Evolutionary conservation across 495 filamentous ascomycete genomes (phyloP), one percentile per base, ranked within the genome.

Genomic region (Penicillium samsonianum): DNA sequence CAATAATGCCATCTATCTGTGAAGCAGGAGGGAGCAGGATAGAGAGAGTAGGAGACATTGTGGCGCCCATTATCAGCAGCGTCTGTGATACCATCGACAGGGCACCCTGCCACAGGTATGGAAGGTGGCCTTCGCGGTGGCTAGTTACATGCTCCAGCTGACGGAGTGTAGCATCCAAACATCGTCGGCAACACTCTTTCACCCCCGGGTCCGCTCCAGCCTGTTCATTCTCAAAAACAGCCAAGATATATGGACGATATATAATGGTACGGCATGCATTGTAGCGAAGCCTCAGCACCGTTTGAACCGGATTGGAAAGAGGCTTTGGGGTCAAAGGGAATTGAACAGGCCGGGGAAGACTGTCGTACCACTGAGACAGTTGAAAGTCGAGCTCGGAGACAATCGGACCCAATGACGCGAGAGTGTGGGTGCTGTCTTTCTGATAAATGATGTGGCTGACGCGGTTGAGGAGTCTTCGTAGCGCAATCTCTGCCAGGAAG

Each of bases 231-330:
- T 90, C 85, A 22, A 93, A 75, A 2, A 91, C 89, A 11, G 88
- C 87, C 53, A 91, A 78, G 59, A 90, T 90, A 70, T 92, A 92
- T 2, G 90, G 89, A 22, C 90, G 80, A 75, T 87, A 92, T 61
- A 92, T 92, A 67, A 92, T 91, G 37, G 90, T 91, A 49, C 87
- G 85, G 69, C 90, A 92, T 43, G 90, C 89, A 72, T 87, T 90
- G 75, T 91, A 93, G 37, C 90, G 84, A 61, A 92, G 74, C 43
- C 90, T 76, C 25, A 92, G 71, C 45, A 92, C 90, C 20, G 89
- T 92, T 70, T 93, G 90, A 33, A 91, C 83, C 19, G 88, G 83
- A 67, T 91, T 86, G 56, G 83, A 77, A 25, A 89, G 76, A 57
- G 86, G 82, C 3, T 80, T 68, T 44, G 82, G 76, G 41, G 80